Base-by-base conservation (phyloP, 352 stramenopile species). In the Thalassiosira ordinaria region DNA sequence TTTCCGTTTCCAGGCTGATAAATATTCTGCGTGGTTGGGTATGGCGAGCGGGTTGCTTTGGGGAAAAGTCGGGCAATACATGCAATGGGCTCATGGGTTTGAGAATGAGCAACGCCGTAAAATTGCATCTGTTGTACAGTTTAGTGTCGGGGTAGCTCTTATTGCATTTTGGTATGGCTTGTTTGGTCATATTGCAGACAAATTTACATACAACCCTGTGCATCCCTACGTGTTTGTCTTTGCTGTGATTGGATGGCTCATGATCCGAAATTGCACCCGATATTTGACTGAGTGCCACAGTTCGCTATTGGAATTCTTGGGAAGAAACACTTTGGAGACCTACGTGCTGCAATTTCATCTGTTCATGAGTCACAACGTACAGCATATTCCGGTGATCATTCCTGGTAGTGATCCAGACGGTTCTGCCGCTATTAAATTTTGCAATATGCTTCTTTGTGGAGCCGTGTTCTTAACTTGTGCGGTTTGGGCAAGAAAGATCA, bases 301-400 rank as follows among this genome's bases (percentile, higher is more conserved):
- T 33, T 82, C 83, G 18, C 68, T 91, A 5, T 87, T 96, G 39
- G 92, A 95, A 75, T 91, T 87, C 62, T 84, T 97, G 22, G 93
- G 93, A 31, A 93, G 94, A 63, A 93, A 95, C 55, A 97, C 93
- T 8, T 74, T 97, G 3, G 93, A 97, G 75, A 97, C 93, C 0
- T 97, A 97, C 75, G 90, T 97, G 13, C 85, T 96, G 47, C 93
- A 97, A 77, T 95, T 96, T 79, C 93, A 97, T 83, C 59, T 97
- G 33, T 97, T 95, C 88, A 92, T 97, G 80, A 85, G 65, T 59
- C 73, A 83, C 26, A 81, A 89, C 51, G 82, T 91, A n/a, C 82
- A 91, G 61, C 75, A 87, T 55, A 91, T 91, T 75, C 85, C 85
- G 0, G 69, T 88, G 47, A 67, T 91, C 22, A 77, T 91, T 72